A percentile compares a stretch with the other conserved stretches of the same genome.
Conservation (phyloP, 306 rosid genomes). For the Sicyos baderoa region DNA sequence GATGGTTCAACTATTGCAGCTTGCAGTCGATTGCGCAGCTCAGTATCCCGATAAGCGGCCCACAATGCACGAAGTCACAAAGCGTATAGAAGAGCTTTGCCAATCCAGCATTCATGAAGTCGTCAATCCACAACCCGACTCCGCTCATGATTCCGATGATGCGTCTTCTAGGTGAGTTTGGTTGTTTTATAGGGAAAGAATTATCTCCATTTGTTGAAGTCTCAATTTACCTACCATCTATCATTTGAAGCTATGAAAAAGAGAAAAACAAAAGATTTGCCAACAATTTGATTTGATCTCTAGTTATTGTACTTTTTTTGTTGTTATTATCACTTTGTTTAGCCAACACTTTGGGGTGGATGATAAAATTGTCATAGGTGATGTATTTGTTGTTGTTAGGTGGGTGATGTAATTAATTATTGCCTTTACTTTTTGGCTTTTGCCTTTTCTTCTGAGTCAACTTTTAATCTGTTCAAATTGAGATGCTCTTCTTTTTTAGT, state of each 20-base stretch:
- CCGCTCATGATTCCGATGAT: constrained; percentile 19
- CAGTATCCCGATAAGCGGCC: constrained; percentile 47
- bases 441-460: constrained; percentile 15
- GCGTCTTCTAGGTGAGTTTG: constrained; percentile 23
- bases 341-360: constrained; percentile 6
- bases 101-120: constrained; percentile 26
- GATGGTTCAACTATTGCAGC: constrained; percentile 50
- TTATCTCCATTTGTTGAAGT: constrained; percentile 8
- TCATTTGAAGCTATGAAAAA: constrained; percentile 16
- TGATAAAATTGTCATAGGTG: constrained; percentile 7
- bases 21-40: constrained; percentile 43
- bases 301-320: constrained; percentile 4
- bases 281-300: constrained; percentile 5
- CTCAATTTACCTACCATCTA: constrained; percentile 11
- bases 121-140: constrained; percentile 15
- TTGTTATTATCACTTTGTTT: background rate
- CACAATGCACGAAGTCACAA: constrained; percentile 30
- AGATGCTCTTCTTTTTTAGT: constrained; percentile 6
- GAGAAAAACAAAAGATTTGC: background rate
- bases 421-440: constrained; percentile 18
- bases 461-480: constrained; percentile 17
- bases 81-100: constrained; percentile 39
- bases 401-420: constrained; percentile 25
- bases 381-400: constrained; percentile 16
- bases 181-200: background rate